Conservation (phyloP, 2,329 filamentous ascomycete species). For the Colletotrichum sp. region DNA sequence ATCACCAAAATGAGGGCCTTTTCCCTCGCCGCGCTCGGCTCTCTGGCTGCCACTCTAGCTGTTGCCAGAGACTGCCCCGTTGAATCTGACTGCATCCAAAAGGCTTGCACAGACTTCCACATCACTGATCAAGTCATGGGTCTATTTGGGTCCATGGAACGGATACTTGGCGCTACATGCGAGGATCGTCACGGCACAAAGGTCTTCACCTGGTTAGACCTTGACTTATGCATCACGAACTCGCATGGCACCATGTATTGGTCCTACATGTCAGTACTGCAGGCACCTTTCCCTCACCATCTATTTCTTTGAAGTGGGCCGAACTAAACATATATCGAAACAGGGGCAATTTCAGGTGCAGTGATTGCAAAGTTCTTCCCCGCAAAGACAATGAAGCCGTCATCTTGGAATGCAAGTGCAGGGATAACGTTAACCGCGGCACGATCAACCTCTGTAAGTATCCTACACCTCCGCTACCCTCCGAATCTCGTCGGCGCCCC, state of each 20-base stretch:
- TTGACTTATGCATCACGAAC: background rate
- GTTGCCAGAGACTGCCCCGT: background rate
- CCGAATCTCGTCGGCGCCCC: background rate
- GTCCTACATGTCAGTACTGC: background rate
- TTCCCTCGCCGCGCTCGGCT: background rate
- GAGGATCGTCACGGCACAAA: background rate
- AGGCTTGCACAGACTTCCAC: background rate
- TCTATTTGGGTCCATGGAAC: background rate
- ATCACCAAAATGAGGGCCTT: background rate
- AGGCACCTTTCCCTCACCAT: background rate
- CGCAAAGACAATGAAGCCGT: background rate
- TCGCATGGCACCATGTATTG: background rate
- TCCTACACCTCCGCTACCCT: fast-evolving
- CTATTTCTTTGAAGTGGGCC: background rate
- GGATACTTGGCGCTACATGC: background rate
- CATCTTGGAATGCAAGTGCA: background rate
- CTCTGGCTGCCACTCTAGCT: background rate
- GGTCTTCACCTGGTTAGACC: background rate
- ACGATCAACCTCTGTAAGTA: conserved; percentile 7
- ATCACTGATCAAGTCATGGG: background rate
- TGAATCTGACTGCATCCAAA: background rate
- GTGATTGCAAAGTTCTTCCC: background rate
- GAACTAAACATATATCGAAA: background rate
- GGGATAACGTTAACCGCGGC: background rate
- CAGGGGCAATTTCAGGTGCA: background rate